A percentile compares a stretch with the other conserved stretches of the same genome.
These are phyloP conservation scores for Primulina eburnea DNA, from an alignment of 257 asterid genomes.

Conservation along the genomic window DNA sequence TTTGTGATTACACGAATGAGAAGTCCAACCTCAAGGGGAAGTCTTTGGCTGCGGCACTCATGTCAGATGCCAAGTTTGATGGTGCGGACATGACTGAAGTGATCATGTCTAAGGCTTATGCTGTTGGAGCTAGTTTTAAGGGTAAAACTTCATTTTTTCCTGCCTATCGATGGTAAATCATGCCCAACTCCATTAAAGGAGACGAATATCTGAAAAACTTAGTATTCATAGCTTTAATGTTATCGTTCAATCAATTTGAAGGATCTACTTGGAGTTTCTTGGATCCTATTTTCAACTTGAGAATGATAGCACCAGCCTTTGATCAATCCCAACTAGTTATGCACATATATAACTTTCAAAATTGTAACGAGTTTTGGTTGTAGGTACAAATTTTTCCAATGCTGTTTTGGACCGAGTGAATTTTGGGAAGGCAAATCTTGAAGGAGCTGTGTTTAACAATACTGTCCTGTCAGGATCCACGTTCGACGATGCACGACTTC, in stretches of 20 bases:
- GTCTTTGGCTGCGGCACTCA: slow-evolving; percentile 85
- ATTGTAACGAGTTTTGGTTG: slow-evolving; percentile 4
- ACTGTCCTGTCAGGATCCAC: slow-evolving; percentile 92
- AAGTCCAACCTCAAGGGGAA: slow-evolving; percentile 91
- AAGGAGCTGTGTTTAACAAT: slow-evolving; percentile 79
- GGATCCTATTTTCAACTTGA: too few species aligned
- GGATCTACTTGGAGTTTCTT: background rate
- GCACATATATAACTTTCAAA: background rate
- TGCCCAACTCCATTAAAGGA: background rate
- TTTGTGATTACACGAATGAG: slow-evolving; percentile 86
- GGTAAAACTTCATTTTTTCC: slow-evolving; percentile 34
- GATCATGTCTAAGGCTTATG: slow-evolving; percentile 95
- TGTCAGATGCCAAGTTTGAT: slow-evolving; percentile 95
- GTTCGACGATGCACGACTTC: slow-evolving; percentile 64
- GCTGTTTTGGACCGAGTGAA: slow-evolving; percentile 93
- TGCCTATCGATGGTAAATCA: background rate
- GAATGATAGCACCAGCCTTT: too few species aligned
- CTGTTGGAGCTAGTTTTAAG: slow-evolving; percentile 91
- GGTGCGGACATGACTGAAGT: slow-evolving; percentile 97
- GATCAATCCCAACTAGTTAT: too few species aligned
- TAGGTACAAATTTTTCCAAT: slow-evolving; percentile 84
- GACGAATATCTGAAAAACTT: background rate
- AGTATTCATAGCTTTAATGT: background rate
- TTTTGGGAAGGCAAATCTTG: slow-evolving; percentile 73
- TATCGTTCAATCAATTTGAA: background rate